These are phyloP conservation scores for Curvularia sp. DNA, from an alignment of 2,329 filamentous ascomycete species.

Conservation along the genomic window DNA sequence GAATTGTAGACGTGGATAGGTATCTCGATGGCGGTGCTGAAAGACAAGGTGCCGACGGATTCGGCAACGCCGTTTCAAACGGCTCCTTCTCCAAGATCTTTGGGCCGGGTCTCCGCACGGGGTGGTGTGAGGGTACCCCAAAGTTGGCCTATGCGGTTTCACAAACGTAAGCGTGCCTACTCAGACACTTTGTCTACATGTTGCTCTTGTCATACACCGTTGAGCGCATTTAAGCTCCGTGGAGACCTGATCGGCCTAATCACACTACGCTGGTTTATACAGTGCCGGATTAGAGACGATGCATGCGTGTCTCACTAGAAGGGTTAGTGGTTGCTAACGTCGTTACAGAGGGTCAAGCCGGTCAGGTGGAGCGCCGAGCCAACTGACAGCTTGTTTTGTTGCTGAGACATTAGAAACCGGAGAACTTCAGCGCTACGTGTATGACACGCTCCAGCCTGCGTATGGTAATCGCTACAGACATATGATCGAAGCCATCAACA, in stretches of 20 bases:
- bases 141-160: conserved; percentile 66
- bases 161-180: conserved; percentile 59
- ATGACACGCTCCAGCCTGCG: conserved; percentile 60
- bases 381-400: conserved; percentile 65
- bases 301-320: conserved; percentile 13
- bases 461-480: conserved; percentile 62
- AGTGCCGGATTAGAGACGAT: conserved; percentile 8
- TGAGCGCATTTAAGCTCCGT: not conserved
- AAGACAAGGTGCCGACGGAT: conserved; percentile 60
- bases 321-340: conserved; percentile 29
- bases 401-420: conserved; percentile 61
- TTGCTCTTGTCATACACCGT: conserved; percentile 4
- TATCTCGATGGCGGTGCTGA: conserved; percentile 65
- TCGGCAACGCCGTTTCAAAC: conserved; percentile 84
- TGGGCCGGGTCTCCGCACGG: conserved; percentile 80
- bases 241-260: not conserved
- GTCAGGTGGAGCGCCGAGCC: conserved; percentile 67
- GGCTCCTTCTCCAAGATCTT: conserved; percentile 89
- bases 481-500: conserved; percentile 66
- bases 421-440: conserved; percentile 62
- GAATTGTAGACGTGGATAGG: conserved; percentile 79
- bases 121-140: conserved; percentile 81
- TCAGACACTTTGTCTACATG: not conserved
- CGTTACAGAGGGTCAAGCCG: conserved; percentile 60
- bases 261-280: not conserved